These are phyloP conservation scores for Tuber magnatum DNA, from an alignment of 495 filamentous ascomycete genomes.

Conservation along the genomic window DNA sequence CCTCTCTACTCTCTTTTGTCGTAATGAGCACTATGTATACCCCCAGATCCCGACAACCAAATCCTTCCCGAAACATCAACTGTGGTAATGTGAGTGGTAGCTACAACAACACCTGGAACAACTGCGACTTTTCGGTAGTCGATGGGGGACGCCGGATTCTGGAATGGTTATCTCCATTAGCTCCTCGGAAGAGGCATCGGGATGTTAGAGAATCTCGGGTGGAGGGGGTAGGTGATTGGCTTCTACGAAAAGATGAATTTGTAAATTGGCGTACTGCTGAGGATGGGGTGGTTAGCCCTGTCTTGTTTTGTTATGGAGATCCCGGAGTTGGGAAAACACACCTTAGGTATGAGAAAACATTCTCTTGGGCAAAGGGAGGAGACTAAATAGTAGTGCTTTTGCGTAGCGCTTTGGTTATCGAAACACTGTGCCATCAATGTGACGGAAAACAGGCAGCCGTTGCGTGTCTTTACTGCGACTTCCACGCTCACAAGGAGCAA, in stretches of 20 bases:
- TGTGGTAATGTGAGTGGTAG: not conserved
- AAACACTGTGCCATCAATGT: not conserved
- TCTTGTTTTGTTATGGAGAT: not conserved
- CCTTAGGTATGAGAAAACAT: not conserved
- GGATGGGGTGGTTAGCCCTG: not conserved
- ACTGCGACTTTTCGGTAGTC: not conserved
- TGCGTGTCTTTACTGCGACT: not conserved
- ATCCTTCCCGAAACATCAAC: not conserved
- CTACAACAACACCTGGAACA: not conserved
- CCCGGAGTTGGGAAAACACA: not conserved
- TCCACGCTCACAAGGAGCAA: not conserved
- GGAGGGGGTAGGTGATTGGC: not conserved
- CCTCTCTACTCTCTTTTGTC: not conserved
- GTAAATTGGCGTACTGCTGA: not conserved
- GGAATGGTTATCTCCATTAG: not conserved
- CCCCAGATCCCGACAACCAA: not conserved
- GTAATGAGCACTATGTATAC: not conserved
- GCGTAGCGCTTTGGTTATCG: not conserved
- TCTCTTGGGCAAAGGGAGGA: not conserved
- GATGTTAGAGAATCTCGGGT: not conserved
- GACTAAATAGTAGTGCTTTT: not conserved
- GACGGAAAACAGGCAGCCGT: not conserved
- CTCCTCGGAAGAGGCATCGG: not conserved
- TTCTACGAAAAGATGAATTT: not conserved
- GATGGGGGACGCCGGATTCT: not conserved